These are phyloP conservation scores for Serendipita sp. DNA, from an alignment of 1,284 basidiomycete species.

Conservation along the genomic window DNA sequence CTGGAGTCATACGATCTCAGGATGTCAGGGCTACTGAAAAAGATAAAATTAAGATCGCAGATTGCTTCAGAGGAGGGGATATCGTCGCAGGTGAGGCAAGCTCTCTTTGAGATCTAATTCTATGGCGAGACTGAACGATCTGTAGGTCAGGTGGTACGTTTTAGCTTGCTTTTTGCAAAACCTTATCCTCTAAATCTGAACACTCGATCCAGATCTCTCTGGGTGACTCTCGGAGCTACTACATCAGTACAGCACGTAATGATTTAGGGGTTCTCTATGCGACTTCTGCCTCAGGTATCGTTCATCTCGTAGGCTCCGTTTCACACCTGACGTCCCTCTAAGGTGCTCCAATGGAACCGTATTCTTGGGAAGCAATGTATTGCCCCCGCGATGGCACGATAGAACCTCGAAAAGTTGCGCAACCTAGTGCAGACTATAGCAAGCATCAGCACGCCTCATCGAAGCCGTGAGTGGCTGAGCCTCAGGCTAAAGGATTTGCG, in stretches of 20 bases:
- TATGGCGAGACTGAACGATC: neutral
- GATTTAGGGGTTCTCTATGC: constrained; percentile 87
- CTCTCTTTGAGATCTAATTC: neutral
- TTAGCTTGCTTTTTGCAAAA: constrained; percentile 48
- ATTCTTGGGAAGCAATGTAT: constrained; percentile 87
- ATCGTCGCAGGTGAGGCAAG: constrained; percentile 59
- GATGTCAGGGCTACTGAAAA: constrained; percentile 89
- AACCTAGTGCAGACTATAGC: neutral
- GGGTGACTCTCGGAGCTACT: constrained; percentile 88
- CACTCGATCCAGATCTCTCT: constrained; percentile 56
- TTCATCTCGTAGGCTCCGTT: neutral
- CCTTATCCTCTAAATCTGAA: neutral
- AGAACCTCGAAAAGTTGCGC: constrained; percentile 55
- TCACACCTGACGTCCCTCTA: constrained; percentile 8
- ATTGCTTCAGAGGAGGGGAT: constrained; percentile 93
- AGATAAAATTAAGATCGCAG: constrained; percentile 82
- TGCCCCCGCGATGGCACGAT: constrained; percentile 68
- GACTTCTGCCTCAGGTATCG: constrained; percentile 58
- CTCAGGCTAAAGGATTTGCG: neutral
- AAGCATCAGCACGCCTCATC: neutral
- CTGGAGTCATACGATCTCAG: constrained; percentile 79
- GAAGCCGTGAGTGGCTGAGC: neutral
- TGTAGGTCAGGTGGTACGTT: constrained; percentile 19
- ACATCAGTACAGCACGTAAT: constrained; percentile 87
- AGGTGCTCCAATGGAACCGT: constrained; percentile 69